Evolutionary conservation across 176 grass and related monocot genomes (phyloP).

Genomic region (Cymbopogon citratus): DNA sequence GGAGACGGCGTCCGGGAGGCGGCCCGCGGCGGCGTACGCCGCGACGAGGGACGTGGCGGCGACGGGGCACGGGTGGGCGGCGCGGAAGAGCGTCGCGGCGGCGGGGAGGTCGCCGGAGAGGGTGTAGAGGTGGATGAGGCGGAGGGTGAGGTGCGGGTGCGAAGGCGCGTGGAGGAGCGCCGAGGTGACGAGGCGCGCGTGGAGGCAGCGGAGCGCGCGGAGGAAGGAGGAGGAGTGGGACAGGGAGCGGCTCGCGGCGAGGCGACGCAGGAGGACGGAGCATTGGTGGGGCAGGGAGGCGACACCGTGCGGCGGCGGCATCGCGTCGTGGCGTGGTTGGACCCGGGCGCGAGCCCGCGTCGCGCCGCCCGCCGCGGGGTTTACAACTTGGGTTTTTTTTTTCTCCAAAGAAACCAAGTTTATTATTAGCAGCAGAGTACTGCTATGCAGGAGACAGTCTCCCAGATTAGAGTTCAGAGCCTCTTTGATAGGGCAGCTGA

Average conservation of each 20-base stretch:
- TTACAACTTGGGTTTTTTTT: too few relatives aligned
- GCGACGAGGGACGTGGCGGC: conserved; percentile 69
- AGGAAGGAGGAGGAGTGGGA: conserved; percentile 21
- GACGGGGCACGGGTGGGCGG: conserved; percentile 24
- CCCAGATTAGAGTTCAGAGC: too few relatives aligned
- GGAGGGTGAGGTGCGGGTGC: conserved; percentile 70
- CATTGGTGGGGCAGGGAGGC: conserved; percentile 30
- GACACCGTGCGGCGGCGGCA: neutral
- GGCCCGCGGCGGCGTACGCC: conserved; percentile 50
- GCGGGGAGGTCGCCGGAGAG: conserved; percentile 57
- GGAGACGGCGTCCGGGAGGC: conserved; percentile 41
- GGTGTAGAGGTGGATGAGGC: conserved; percentile 87
- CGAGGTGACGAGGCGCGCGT: conserved; percentile 66
- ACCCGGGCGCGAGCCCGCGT: too few relatives aligned
- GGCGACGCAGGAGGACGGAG: conserved; percentile 38
- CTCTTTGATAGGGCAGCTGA: too few relatives aligned
- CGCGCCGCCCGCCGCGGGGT: too few relatives aligned
- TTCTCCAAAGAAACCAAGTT: too few relatives aligned
- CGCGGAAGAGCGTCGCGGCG: conserved; percentile 51
- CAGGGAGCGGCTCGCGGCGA: conserved; percentile 32
- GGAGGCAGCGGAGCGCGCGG: conserved; percentile 59
- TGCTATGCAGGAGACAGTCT: too few relatives aligned
- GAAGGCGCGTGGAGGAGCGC: conserved; percentile 46
- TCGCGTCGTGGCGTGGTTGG: neutral
- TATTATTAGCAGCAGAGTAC: too few relatives aligned